Percentiles rank a stretch among this genome's conserved stretches.
These are phyloP conservation scores for Pharnaceum exiguum DNA, from an alignment of 148 eudicot genomes.

Conservation along the genomic window DNA sequence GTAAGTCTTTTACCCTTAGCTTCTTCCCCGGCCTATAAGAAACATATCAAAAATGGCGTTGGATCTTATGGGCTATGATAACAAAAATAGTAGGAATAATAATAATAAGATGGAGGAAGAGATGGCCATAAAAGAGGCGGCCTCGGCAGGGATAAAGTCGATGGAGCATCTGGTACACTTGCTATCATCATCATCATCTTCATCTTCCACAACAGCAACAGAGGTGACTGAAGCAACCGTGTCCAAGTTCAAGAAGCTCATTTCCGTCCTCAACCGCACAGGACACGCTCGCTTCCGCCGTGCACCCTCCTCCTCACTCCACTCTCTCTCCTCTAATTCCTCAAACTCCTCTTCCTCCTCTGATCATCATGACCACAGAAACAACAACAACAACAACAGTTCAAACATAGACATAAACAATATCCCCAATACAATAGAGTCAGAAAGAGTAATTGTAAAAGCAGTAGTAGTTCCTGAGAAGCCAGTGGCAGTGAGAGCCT, in stretches of 20 bases:
- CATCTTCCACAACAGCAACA: slow-evolving; percentile 4
- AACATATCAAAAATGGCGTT: neutral
- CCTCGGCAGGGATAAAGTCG: slow-evolving; percentile 37
- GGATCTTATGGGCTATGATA: slow-evolving; percentile 1
- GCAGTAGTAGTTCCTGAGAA: no score
- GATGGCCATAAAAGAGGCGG: slow-evolving; percentile 29
- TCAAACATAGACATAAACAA: no score
- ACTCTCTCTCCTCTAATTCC: slow-evolving; percentile 21
- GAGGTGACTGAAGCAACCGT: slow-evolving; percentile 42
- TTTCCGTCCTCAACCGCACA: slow-evolving; percentile 44
- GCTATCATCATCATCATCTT: slow-evolving; percentile 14
- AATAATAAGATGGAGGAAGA: slow-evolving; percentile 31
- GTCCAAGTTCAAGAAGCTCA: slow-evolving; percentile 35
- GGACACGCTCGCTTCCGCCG: slow-evolving; percentile 87
- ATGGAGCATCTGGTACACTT: slow-evolving; percentile 43
- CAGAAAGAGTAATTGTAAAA: no score
- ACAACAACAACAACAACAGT: no score
- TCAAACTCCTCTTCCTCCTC: neutral
- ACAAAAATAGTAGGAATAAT: no score
- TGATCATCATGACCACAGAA: neutral
- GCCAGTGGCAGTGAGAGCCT: no score
- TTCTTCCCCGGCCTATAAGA: neutral
- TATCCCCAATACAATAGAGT: no score
- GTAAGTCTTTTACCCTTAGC: neutral
- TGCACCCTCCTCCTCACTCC: slow-evolving; percentile 29